A percentile compares a stretch with the other conserved stretches of the same genome.
phyloP scores from a whole-genome alignment of 2,329 filamentous ascomycete genomes.

The Penicillium verrucosum region DNA sequence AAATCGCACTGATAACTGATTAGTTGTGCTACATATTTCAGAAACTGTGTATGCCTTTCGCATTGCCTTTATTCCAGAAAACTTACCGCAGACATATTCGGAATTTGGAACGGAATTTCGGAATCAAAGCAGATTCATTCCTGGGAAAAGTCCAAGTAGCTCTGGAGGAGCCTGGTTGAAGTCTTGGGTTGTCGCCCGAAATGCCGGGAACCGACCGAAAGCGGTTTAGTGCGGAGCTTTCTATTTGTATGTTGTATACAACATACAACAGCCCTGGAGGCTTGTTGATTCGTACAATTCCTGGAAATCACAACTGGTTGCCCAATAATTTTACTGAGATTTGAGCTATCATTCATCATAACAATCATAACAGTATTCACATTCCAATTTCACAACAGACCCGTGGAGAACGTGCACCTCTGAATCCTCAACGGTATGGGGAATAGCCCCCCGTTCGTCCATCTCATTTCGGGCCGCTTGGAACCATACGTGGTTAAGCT shows the following conservation, averaged over 20 bases:
- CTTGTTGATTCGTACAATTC: no score
- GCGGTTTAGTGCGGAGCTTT: background rate
- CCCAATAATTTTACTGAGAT: background rate
- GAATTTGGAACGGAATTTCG: background rate
- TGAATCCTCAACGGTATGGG: slow-evolving; percentile 19
- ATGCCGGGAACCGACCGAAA: slow-evolving; percentile 13
- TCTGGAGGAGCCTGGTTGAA: background rate
- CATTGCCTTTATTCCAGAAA: background rate
- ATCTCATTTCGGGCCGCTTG: slow-evolving; percentile 24
- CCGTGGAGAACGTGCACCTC: slow-evolving; percentile 22
- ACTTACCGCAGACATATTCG: slow-evolving; percentile 3
- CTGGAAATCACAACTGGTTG: background rate
- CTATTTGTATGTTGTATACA: background rate
- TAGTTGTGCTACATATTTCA: background rate
- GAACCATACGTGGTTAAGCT: slow-evolving; percentile 25
- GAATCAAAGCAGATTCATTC: background rate
- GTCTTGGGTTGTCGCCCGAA: slow-evolving; percentile 14
- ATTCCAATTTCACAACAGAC: slow-evolving; percentile 16
- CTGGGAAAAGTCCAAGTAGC: background rate
- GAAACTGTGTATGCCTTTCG: background rate
- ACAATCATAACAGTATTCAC: slow-evolving; percentile 22
- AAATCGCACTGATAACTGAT: slow-evolving; percentile 30
- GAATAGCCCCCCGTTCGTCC: slow-evolving; percentile 18
- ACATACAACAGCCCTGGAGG: background rate
- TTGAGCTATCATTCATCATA: slow-evolving; percentile 7